Percentiles rank a stretch among this genome's conserved stretches.
Conservation (phyloP, 2,329 filamentous ascomycete species). For the Trichoderma sp. region DNA sequence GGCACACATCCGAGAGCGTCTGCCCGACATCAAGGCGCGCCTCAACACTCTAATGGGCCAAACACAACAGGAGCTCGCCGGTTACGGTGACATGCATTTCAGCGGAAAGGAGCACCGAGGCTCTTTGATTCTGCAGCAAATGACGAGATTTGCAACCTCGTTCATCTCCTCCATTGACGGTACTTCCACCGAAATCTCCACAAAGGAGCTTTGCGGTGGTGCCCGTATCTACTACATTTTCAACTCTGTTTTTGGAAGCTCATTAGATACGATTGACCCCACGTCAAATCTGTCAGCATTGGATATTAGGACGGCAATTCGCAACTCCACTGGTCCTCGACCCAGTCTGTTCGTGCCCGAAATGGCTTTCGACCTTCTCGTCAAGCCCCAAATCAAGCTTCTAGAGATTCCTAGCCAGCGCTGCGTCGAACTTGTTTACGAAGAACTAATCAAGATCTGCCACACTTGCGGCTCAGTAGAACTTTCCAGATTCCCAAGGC, state of each 20-base stretch:
- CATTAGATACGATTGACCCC: constrained; percentile 92
- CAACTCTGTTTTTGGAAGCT: constrained; percentile 97
- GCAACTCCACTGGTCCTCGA: constrained; percentile 94
- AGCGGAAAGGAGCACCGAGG: constrained; percentile 96
- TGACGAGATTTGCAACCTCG: constrained; percentile 96
- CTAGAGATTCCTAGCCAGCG: constrained; percentile 92
- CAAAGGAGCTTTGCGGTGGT: constrained; percentile 93
- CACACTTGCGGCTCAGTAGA: constrained; percentile 97
- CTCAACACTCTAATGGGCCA: constrained; percentile 99
- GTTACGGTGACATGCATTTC: constrained; percentile 97
- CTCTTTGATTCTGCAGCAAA: constrained; percentile 90
- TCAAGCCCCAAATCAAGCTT: constrained; percentile 98
- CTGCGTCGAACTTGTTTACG: constrained; percentile 96
- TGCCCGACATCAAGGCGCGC: constrained; percentile 97
- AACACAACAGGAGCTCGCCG: constrained; percentile 95
- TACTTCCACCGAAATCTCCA: constrained; percentile 97
- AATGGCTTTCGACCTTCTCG: constrained; percentile 93
- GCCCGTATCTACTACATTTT: constrained; percentile 98
- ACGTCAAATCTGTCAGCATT: constrained; percentile 92
- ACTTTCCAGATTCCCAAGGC: constrained; percentile 83
- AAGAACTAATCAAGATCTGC: constrained; percentile 98
- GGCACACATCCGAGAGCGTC: constrained; percentile 89
- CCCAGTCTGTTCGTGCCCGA: constrained; percentile 97
- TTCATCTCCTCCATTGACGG: constrained; percentile 99
- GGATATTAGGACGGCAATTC: constrained; percentile 95